These are phyloP conservation scores for Trichophyton benhamiae DNA, from an alignment of 2,329 filamentous ascomycete genomes.

Conservation along the genomic window DNA sequence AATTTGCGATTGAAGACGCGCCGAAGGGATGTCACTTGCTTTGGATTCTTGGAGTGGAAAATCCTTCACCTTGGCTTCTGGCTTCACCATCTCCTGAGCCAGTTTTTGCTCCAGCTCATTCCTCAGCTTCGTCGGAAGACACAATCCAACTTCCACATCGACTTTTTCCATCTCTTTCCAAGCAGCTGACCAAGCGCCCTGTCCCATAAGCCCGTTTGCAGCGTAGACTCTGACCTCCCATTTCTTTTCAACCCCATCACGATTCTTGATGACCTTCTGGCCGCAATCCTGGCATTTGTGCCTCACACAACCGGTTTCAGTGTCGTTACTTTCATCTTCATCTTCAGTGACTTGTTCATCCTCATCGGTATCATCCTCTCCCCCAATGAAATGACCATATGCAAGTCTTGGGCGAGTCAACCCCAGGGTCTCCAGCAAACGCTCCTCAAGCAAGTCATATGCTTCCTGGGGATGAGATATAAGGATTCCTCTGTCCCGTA, in stretches of 20 bases:
- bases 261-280: constrained; percentile 34
- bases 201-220: constrained; percentile 84
- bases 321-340: constrained; percentile 24
- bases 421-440: constrained; percentile 48
- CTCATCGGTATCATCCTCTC: constrained; percentile 17
- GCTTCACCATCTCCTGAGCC: constrained; percentile 26
- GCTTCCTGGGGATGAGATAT: constrained; percentile 52
- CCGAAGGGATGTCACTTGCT: neutral
- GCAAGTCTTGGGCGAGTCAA: constrained; percentile 44
- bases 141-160: constrained; percentile 78
- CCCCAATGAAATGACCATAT: constrained; percentile 45
- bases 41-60: neutral
- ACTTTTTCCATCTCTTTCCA: constrained; percentile 99
- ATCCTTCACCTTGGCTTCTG: constrained; percentile 6
- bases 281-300: constrained; percentile 41
- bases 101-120: constrained; percentile 37
- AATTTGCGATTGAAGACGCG: constrained; percentile 9
- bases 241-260: constrained; percentile 37
- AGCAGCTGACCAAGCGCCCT: constrained; percentile 81
- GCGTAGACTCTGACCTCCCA: constrained; percentile 75
- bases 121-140: constrained; percentile 43
- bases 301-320: constrained; percentile 19
- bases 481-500: constrained; percentile 47
- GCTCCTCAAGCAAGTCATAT: constrained; percentile 51
- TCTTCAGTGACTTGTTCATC: constrained; percentile 17